Evolutionary conservation across 345 rosid genomes (phyloP), one percentile per base, ranked within the genome.

Genomic region (Rubroshorea leprosula): DNA sequence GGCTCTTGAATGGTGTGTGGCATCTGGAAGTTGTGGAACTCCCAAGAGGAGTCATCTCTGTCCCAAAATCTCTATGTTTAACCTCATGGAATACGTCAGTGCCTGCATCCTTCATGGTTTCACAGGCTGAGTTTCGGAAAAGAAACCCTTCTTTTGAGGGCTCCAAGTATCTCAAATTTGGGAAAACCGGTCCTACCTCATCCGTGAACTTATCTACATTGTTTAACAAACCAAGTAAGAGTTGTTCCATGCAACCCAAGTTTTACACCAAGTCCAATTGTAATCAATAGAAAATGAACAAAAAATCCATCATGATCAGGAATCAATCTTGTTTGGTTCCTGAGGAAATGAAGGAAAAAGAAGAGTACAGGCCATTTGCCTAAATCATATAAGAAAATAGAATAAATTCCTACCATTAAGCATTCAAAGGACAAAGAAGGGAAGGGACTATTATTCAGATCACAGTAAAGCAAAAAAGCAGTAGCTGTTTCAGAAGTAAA

Each of bases 1-100:
- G 66, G 66, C 61, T 73, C 64, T 60, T 81, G 67, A 78, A 78
- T 39, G 97, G 97, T 1, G 96, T 83, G 62, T 80, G 80, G 66
- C 98, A 86, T 70, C 93, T 75, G 19, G 98, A 88, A 60, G 84
- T 72, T 3, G 86, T 75, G 35, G 88, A 80, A 64, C 98, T 91
- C 46, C 90, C 94, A 0, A 79, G 58, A 9, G 99, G 97, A 38
- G 97, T 89, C 99, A 89, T 89, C 74, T 89, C 97, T 55, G 96
- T 92, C 55, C 97, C 97, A 0, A 72, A 63, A 61, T 92, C 96
- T 72, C 81, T 80, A 75, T 79, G 97, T 48, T 78, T 76, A 62
- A 76, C 65, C 46, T 60, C 75, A 58, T 68, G 79, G 45, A 66
- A 65, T 29, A 69, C 75, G 50, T 76, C 86, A 2, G 78, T 71